phyloP scores from a whole-genome alignment of 768 basidiomycete genomes.

The Pulveroboletus sp. region DNA sequence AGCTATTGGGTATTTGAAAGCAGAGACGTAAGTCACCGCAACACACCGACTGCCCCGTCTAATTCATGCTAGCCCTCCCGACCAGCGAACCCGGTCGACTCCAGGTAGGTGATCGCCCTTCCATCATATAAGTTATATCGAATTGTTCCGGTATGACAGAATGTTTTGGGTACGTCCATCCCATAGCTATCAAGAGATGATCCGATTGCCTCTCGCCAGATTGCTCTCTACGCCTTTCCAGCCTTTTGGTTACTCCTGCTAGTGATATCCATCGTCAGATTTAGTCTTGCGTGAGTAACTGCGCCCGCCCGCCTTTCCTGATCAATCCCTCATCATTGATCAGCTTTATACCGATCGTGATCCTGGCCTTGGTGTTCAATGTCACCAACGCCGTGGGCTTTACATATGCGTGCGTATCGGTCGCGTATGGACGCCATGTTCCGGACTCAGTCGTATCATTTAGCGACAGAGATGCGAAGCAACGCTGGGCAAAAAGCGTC shows the following conservation, averaged over 20 bases:
- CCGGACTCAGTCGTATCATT: conserved; percentile 4
- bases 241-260: conserved; percentile 82
- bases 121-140: conserved; percentile 3
- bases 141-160: conserved; percentile 37
- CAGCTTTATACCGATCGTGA: conserved; percentile 93
- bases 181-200: conserved; percentile 8
- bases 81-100: conserved; percentile 84
- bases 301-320: conserved; percentile 1
- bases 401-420: conserved; percentile 75
- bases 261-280: conserved; percentile 84
- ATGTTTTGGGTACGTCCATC: conserved; percentile 81
- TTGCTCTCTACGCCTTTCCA: conserved; percentile 87
- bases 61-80: conserved; percentile 62
- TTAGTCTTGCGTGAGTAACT: conserved; percentile 73
- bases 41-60: conserved; percentile 4
- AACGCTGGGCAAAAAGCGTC: conserved; percentile 79
- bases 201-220: conserved; percentile 41
- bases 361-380: conserved; percentile 94
- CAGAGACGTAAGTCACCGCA: conserved; percentile 66
- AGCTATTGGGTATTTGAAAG: conserved; percentile 98
- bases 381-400: conserved; percentile 94
- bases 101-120: conserved; percentile 53
- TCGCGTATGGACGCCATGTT: conserved; percentile 2
- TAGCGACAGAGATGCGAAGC: conserved; percentile 90
- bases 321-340: conserved; percentile 8